A percentile compares a stretch with the other conserved stretches of the same genome.
Conservation (phyloP, 805 yeast species). For the Kuraishia hungarica region DNA sequence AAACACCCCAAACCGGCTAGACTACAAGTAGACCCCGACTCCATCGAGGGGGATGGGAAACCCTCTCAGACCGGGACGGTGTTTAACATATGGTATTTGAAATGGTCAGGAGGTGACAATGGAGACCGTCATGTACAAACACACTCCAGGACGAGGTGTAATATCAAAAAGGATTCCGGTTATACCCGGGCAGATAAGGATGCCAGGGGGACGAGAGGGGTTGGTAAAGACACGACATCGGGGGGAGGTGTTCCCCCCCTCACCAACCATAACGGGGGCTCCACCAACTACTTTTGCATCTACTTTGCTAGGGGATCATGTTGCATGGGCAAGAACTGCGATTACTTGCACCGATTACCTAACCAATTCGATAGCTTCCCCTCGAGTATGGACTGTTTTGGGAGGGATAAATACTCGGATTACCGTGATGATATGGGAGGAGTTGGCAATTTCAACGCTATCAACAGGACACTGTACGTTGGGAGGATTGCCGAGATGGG, state of each 20-base stretch:
- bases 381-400: conserved; percentile 81
- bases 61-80: conserved; percentile 78
- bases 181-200: conserved; percentile 58
- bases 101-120: conserved; percentile 77
- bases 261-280: too few relatives aligned
- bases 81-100: conserved; percentile 82
- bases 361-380: conserved; percentile 44
- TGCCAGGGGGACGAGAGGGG: conserved; percentile 18
- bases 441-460: conserved; percentile 66
- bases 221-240: too few relatives aligned
- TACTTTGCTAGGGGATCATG: conserved; percentile 90
- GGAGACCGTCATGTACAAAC: conserved; percentile 28
- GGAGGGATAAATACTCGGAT: conserved; percentile 75
- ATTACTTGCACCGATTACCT: conserved; percentile 74
- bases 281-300: conserved; percentile 53
- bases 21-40: conserved; percentile 60
- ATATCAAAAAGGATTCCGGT: conserved; percentile 61
- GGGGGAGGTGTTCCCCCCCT: too few relatives aligned
- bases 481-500: conserved; percentile 42
- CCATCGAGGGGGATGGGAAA: conserved; percentile 43
- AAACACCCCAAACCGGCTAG: conserved; percentile 47
- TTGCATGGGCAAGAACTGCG: conserved; percentile 66
- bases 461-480: conserved; percentile 71
- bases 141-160: conserved; percentile 51
- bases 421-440: conserved; percentile 94